phyloP scores from a whole-genome alignment of 2,329 filamentous ascomycete species.

The Trichoderma asperellum region DNA sequence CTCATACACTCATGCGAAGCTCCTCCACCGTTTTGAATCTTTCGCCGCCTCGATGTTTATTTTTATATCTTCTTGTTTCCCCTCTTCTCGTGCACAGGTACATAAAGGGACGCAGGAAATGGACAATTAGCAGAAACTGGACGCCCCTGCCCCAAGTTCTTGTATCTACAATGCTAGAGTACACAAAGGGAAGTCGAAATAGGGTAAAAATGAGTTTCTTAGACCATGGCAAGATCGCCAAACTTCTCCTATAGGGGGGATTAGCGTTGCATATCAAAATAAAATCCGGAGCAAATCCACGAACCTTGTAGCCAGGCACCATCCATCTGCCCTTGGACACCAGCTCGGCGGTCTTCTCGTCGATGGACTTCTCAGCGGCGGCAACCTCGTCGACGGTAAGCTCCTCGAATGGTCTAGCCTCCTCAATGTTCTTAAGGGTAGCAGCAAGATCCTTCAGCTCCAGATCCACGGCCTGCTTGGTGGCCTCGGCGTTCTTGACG shows the following conservation, averaged over 20 bases:
- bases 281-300: constrained; percentile 38
- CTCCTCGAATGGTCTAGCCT: constrained; percentile 92
- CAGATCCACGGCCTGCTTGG: constrained; percentile 92
- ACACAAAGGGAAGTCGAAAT: constrained; percentile 58
- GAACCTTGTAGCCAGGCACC: constrained; percentile 98
- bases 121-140: constrained; percentile 42
- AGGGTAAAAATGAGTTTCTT: constrained; percentile 54
- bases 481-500: constrained; percentile 93
- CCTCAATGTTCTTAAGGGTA: constrained; percentile 97
- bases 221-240: constrained; percentile 93
- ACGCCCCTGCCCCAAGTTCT: constrained; percentile 44
- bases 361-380: constrained; percentile 91
- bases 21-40: constrained; percentile 1
- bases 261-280: constrained; percentile 47
- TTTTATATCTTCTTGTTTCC: neutral
- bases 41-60: neutral
- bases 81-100: constrained; percentile 15
- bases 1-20: neutral
- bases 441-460: constrained; percentile 93
- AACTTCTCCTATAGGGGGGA: constrained; percentile 82
- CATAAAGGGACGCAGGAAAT: constrained; percentile 16
- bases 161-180: constrained; percentile 74
- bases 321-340: constrained; percentile 98
- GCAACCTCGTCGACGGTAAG: constrained; percentile 97
- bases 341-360: constrained; percentile 92